Base-by-base conservation (phyloP, 2,329 filamentous ascomycete genomes). In the Penicillium sp. region DNA sequence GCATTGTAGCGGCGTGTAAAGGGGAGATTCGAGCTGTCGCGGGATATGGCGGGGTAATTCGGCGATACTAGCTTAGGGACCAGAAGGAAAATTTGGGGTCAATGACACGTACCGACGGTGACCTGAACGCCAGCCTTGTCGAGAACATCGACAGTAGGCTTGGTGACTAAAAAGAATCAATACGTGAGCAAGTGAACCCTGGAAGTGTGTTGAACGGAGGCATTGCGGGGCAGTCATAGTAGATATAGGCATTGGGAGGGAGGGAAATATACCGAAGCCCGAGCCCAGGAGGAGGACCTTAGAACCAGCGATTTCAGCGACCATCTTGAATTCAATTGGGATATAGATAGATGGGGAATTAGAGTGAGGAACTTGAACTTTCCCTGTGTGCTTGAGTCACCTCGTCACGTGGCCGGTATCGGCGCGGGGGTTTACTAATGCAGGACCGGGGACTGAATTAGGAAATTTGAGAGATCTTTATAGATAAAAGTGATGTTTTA, bases 121-220 rank as follows among this genome's bases (percentile, higher is more conserved):
- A 89, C 85, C 53, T 79, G 69, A 59, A 89, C 80, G 63, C 82
- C 86, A n/a, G 82, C 75, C 47, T 86, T 78, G 70, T 77, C 78
- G 59, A 89, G 81, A 59, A 88, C 78, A 63, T 89, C 84, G 59
- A 89, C 81, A 19, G 86, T 87, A 55, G 87, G 86, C 69, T 80
- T 81, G 64, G 85, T 84, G 64, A 88, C 86, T 74, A 55, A 53
- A 58, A 55, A 49, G 27, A 51, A 48, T 43, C 48, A 46, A 39
- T 19, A 53, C 35, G 19, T 59, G 53, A 66, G 55, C 56, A 50
- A 52, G 31, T 53, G 7, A 19, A 26, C 41, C 35, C 3, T 37
- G 48, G 55, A 46, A 19, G 41, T 49, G 44, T 53, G 52, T 53
- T 54, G 26, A 37, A 48, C 33, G 22, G 21, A 50, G 22, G 41